Base-by-base conservation (phyloP, 2,329 filamentous ascomycete genomes). In the Ophiostoma tasmaniense region DNA sequence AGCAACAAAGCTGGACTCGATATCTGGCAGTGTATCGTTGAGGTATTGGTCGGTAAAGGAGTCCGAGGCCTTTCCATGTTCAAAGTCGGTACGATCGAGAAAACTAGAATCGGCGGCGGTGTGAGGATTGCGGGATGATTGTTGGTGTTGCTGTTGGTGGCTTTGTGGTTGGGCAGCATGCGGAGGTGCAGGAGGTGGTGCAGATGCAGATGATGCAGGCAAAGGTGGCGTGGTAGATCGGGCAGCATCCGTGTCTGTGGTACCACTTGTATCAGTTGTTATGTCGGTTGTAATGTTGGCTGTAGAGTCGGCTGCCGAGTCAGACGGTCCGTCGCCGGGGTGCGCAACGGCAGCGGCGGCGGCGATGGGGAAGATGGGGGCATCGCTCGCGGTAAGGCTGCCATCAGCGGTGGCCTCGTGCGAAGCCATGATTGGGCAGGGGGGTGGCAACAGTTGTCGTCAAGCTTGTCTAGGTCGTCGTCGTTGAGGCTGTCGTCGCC, bases 1-100 rank as follows among this genome's bases (percentile, higher is more conserved):
- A 1, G 85, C 83, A 68, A 87, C 75, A 74, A 89, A 89, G 77
- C 87, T 89, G 42, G 87, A 89, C 74, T 90, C 87, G 71, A 89
- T 82, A 74, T 89, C 87, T 73, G 84, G 81, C 25, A 89, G 76
- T 74, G 89, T 86, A 68, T 83, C 81, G 71, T 82, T 80, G 25
- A 87, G 80, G 61, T 81, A 81, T 25, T 81, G 81, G 64, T 82
- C 80, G 72, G 87, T 84, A 59, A 85, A 75, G 3, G 83, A 84
- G 68, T 86, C 83, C 68, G 81, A 78, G 65, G 79, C 79, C 45
- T 76, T 75, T 67, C 79, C 75, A 35, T 62, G 59, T 66, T 77
- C 71, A 30, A 75, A 64, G 68, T 74, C 76, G 6, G 76, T 76
- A 35, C 78, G 76, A 61, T 83, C 81, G 55, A 82, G 73, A 70